Conservation (phyloP, 169 alveolate species). For the Miamiensis avidus region DNA sequence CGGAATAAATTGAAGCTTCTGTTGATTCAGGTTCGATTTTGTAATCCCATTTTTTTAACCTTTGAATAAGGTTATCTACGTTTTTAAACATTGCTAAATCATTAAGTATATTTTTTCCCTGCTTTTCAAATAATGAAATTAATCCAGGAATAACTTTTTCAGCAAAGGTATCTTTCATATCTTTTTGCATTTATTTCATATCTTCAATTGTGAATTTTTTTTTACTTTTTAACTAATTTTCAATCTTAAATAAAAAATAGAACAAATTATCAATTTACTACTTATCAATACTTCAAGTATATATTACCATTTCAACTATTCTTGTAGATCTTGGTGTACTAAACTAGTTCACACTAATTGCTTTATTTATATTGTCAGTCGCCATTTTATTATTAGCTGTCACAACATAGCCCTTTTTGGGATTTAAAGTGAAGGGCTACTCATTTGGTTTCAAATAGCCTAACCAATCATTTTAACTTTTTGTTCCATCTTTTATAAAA, state of each 20-base stretch:
- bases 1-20: slow-evolving; percentile 26
- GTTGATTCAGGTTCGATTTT: slow-evolving; percentile 7
- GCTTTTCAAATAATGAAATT: neutral
- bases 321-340: slow-evolving; percentile 71
- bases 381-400: slow-evolving; percentile 76
- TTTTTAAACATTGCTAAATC: neutral
- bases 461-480: slow-evolving; percentile 67
- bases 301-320: slow-evolving; percentile 58
- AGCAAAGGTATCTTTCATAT: slow-evolving; percentile 75
- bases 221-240: slow-evolving; percentile 37
- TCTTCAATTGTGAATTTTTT: slow-evolving; percentile 59
- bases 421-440: slow-evolving; percentile 61
- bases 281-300: no score
- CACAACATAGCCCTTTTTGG: slow-evolving; percentile 77
- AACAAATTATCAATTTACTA: neutral
- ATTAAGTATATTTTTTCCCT: neutral
- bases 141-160: slow-evolving; percentile 37
- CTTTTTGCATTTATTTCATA: slow-evolving; percentile 57
- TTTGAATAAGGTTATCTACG: neutral
- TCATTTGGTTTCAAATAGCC: slow-evolving; percentile 40
- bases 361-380: slow-evolving; percentile 57
- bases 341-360: slow-evolving; percentile 60
- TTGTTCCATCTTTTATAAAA: slow-evolving; percentile 58
- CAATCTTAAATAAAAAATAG: neutral
- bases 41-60: slow-evolving; percentile 33